phyloP scores from a whole-genome alignment of 257 asterid species.

The Salvia rosmarinus region DNA sequence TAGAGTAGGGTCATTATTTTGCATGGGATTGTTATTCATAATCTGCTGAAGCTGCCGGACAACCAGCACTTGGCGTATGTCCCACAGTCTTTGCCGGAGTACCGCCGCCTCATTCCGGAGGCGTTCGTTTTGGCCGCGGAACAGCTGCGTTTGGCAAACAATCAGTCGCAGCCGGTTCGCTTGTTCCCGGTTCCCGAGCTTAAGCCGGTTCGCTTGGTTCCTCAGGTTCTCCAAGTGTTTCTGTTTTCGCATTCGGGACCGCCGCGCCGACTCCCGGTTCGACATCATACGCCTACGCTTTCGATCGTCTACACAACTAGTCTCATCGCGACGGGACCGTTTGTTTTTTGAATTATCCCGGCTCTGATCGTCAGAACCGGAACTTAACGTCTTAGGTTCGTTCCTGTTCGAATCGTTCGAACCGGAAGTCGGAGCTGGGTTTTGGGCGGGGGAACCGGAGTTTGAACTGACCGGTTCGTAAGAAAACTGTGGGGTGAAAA shows the following conservation, averaged over 20 bases:
- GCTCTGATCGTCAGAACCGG: constrained; percentile 43
- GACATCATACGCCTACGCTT: constrained; percentile 79
- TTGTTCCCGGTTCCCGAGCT: constrained; percentile 60
- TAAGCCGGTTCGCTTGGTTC: constrained; percentile 69
- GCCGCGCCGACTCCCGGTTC: constrained; percentile 91
- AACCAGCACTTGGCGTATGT: constrained; percentile 63
- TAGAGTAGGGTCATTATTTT: constrained; percentile 46
- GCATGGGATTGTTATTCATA: constrained; percentile 57
- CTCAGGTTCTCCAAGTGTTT: constrained; percentile 76
- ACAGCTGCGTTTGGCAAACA: constrained; percentile 47
- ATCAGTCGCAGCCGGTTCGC: constrained; percentile 59
- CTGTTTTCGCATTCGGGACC: constrained; percentile 88
- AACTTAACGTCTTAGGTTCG: neutral
- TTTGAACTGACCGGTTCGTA: constrained; percentile 55
- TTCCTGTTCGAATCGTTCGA: constrained; percentile 42
- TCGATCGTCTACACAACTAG: constrained; percentile 50
- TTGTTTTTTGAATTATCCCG: constrained; percentile 4
- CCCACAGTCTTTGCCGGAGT: constrained; percentile 77
- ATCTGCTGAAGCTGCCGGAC: constrained; percentile 74
- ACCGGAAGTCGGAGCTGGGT: constrained; percentile 36
- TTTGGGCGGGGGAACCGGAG: constrained; percentile 46
- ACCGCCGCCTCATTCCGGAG: constrained; percentile 64
- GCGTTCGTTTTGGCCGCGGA: constrained; percentile 53
- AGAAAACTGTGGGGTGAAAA: constrained; percentile 26
- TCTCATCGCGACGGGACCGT: constrained; percentile 29